Evolutionary conservation across 2,329 filamentous ascomycete species (phyloP).

Genomic region (Stachybotrys elegans): DNA sequence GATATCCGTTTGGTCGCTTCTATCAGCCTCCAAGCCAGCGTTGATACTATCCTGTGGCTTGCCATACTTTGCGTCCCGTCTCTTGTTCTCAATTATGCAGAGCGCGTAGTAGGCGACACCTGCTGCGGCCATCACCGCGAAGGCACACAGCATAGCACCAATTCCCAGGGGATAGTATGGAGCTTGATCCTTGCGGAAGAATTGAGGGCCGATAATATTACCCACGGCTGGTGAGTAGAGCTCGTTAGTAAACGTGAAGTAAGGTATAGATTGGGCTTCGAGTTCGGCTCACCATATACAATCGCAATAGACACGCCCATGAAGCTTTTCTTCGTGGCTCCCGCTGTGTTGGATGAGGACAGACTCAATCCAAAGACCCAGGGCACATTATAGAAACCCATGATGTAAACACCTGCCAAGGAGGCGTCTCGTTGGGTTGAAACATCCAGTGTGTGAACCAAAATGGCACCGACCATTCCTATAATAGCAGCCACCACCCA

Average conservation of each 20-base stretch:
- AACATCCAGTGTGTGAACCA: slow-evolving; percentile 18
- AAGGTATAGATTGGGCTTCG: neutral
- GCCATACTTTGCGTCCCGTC: slow-evolving; percentile 8
- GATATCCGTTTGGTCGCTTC: slow-evolving; percentile 11
- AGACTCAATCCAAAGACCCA: slow-evolving; percentile 23
- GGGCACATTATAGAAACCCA: slow-evolving; percentile 27
- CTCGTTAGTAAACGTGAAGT: no score
- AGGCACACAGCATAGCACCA: slow-evolving; percentile 18
- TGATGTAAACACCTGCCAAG: slow-evolving; percentile 23
- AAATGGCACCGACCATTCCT: slow-evolving; percentile 18
- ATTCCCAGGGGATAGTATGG: slow-evolving; percentile 22
- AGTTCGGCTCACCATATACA: slow-evolving; percentile 15
- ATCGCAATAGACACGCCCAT: slow-evolving; percentile 21
- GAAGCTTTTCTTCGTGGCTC: slow-evolving; percentile 25
- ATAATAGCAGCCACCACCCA: slow-evolving; percentile 19
- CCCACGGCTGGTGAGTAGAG: slow-evolving; percentile 17
- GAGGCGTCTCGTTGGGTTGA: slow-evolving; percentile 15
- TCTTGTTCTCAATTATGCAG: slow-evolving; percentile 18
- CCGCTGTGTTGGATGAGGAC: slow-evolving; percentile 22
- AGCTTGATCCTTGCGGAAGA: slow-evolving; percentile 20
- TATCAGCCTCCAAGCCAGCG: slow-evolving; percentile 7
- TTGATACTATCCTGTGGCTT: slow-evolving; percentile 2
- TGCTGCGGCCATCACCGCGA: slow-evolving; percentile 16
- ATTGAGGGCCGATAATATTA: slow-evolving; percentile 24
- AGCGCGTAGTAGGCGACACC: slow-evolving; percentile 16